Percentiles rank a stretch among this genome's conserved stretches.
phyloP scores from a whole-genome alignment of 2,329 filamentous ascomycete species.

The Stagonosporopsis rhizophila region DNA sequence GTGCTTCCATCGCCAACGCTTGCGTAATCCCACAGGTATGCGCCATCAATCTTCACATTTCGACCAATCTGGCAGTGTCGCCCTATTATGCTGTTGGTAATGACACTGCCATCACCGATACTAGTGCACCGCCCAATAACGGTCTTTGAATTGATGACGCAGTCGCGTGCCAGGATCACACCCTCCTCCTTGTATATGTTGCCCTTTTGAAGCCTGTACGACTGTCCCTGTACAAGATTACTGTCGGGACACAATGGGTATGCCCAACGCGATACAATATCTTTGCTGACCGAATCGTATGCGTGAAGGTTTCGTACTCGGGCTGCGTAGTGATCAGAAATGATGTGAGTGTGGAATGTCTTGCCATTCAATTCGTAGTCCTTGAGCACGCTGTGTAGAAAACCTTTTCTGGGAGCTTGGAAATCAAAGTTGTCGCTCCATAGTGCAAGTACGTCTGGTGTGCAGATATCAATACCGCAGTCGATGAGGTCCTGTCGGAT shows the following conservation, averaged over 20 bases:
- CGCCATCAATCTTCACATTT: constrained; percentile 78
- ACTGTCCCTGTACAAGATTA: constrained; percentile 79
- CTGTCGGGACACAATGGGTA: constrained; percentile 90
- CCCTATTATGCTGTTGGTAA: constrained; percentile 82
- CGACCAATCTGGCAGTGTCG: constrained; percentile 85
- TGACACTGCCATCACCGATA: constrained; percentile 73
- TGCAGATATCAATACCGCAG: constrained; percentile 96
- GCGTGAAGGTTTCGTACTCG: constrained; percentile 84
- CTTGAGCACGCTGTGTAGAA: constrained; percentile 90
- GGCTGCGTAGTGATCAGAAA: constrained; percentile 83
- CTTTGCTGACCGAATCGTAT: constrained; percentile 87
- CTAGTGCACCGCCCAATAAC: constrained; percentile 79
- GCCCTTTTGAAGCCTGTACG: constrained; percentile 73
- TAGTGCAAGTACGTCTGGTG: constrained; percentile 88
- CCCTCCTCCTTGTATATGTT: constrained; percentile 80
- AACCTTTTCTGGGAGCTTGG: constrained; percentile 85
- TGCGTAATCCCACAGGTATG: constrained; percentile 88
- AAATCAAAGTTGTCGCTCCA: constrained; percentile 99
- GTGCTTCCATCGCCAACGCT: constrained; percentile 76
- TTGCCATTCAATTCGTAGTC: constrained; percentile 98
- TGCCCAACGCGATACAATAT: constrained; percentile 86
- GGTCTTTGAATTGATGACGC: constrained; percentile 70
- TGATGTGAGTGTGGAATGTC: constrained; percentile 90
- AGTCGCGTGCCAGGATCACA: constrained; percentile 76
- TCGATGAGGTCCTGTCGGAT: constrained; percentile 89